Conservation (phyloP, 1,284 basidiomycete genomes). For the Heterobasidion irregulare region DNA sequence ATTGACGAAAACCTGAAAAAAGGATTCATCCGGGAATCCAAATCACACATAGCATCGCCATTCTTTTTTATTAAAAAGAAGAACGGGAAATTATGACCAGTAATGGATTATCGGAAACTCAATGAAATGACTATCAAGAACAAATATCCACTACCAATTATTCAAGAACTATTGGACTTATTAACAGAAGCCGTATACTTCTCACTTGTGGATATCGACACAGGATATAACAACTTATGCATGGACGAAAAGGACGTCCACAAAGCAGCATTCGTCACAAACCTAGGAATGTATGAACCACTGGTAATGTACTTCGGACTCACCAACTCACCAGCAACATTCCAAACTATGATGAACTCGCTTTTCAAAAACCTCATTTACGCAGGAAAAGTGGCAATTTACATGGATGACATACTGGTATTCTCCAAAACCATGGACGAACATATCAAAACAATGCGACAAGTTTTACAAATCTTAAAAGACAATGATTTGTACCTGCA, state of each 20-base stretch:
- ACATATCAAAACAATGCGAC: neutral
- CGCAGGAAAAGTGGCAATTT: neutral
- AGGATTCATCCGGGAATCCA: neutral
- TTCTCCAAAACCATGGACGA: neutral
- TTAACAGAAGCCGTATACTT: too few species aligned
- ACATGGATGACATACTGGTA: neutral
- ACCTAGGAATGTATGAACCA: neutral
- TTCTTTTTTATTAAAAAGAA: neutral
- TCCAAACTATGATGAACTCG: neutral
- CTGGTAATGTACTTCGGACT: neutral
- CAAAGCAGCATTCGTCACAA: neutral
- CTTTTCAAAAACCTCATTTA: neutral
- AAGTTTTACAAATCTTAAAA: neutral
- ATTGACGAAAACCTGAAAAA: too few species aligned
- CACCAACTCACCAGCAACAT: neutral
- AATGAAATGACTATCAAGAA: slow-evolving; percentile 10
- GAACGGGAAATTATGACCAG: neutral
- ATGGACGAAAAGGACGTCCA: too few species aligned
- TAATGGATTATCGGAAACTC: slow-evolving; percentile 7
- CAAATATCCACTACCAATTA: slow-evolving; percentile 2
- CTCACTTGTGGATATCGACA: slow-evolving; percentile 11
- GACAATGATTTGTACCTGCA: neutral
- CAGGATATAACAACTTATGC: neutral
- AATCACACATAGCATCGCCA: neutral
- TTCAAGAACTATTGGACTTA: slow-evolving; percentile 2